phyloP scores from a whole-genome alignment of 176 grass and related monocot genomes.

The Musa acuminata region DNA sequence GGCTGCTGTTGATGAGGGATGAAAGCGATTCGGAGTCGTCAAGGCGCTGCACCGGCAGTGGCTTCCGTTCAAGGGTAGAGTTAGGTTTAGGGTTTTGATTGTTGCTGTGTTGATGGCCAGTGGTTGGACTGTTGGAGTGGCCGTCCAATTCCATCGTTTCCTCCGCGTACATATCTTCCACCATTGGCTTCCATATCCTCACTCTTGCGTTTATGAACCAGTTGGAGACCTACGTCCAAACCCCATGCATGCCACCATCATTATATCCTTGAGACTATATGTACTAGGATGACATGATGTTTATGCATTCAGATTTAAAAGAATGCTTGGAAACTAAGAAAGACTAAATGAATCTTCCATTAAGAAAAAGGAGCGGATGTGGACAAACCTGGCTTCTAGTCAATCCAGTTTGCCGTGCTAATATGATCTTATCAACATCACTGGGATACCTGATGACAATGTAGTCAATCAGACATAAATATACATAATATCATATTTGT shows the following conservation, averaged over 20 bases:
- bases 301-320: too few relatives aligned
- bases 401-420: constrained; percentile 62
- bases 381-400: constrained; percentile 56
- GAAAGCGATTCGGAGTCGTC: constrained; percentile 9
- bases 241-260: too few relatives aligned
- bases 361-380: too few relatives aligned
- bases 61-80: not conserved
- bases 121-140: too few relatives aligned
- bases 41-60: not conserved
- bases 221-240: constrained; percentile 47
- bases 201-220: constrained; percentile 92
- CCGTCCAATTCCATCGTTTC: constrained; percentile 28
- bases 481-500: too few relatives aligned
- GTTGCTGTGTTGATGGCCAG: not conserved
- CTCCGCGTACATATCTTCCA: constrained; percentile 69
- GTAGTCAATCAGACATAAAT: not conserved
- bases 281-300: too few relatives aligned
- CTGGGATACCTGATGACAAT: constrained; percentile 49
- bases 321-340: too few relatives aligned
- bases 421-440: constrained; percentile 71
- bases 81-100: constrained; percentile 22
- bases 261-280: too few relatives aligned
- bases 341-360: too few relatives aligned
- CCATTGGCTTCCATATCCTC: constrained; percentile 89
- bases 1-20: constrained; percentile 6